These are phyloP conservation scores for Hibiscus trionum DNA, from an alignment of 345 rosid genomes.

Conservation along the genomic window DNA sequence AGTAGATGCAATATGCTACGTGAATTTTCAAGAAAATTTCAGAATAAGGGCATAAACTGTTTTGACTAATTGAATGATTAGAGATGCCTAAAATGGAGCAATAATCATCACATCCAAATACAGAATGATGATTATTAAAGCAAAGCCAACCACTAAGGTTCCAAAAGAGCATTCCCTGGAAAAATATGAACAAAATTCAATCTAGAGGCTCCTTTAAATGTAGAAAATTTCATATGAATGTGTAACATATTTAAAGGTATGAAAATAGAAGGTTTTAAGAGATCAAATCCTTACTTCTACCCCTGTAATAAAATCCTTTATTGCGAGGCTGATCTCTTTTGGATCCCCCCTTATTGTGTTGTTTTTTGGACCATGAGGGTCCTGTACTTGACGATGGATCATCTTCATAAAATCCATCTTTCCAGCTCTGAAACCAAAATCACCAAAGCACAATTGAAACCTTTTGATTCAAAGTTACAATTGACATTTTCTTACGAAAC, in stretches of 20 bases:
- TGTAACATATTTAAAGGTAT: neutral
- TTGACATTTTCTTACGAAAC: neutral
- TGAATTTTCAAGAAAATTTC: neutral
- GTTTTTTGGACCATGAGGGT: slow-evolving; percentile 55
- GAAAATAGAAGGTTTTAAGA: too few species aligned
- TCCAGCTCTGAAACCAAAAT: slow-evolving; percentile 42
- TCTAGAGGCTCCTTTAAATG: neutral
- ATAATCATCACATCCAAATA: neutral
- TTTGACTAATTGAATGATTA: neutral
- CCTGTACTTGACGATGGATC: slow-evolving; percentile 41
- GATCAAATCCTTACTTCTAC: slow-evolving; percentile 44
- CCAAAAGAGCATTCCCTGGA: neutral
- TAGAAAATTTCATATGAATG: neutral
- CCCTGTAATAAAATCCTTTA: slow-evolving; percentile 25
- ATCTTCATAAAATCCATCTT: slow-evolving; percentile 38
- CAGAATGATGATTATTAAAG: neutral
- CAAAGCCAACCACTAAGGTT: neutral
- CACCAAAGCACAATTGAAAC: slow-evolving; percentile 2
- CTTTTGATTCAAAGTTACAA: neutral
- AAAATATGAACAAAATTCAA: neutral
- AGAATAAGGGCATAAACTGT: neutral
- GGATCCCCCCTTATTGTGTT: slow-evolving; percentile 40
- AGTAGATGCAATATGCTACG: neutral
- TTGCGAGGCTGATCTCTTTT: slow-evolving; percentile 30
- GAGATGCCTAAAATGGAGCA: neutral